A percentile compares a stretch with the other conserved stretches of the same genome.
phyloP scores from a whole-genome alignment of 2,329 filamentous ascomycete genomes.

The Apiospora rasikravindrae region DNA sequence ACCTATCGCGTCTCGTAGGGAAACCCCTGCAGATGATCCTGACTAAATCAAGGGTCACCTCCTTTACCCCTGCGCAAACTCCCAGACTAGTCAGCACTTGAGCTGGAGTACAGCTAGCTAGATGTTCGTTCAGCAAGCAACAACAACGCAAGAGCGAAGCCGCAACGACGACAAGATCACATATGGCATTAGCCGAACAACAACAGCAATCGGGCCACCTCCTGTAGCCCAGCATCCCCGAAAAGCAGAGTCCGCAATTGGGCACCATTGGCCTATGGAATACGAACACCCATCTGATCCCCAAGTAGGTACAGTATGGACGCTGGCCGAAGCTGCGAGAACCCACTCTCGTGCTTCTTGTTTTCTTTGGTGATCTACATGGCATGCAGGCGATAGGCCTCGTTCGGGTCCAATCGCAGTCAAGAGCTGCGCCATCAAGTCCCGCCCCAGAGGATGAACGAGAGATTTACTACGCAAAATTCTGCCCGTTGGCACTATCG shows the following conservation, averaged over 20 bases:
- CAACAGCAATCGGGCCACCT: not conserved
- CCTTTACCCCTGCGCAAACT: constrained; percentile 4
- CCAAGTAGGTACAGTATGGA: not conserved
- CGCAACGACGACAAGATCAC: not conserved
- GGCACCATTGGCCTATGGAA: not conserved
- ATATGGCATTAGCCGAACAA: not conserved
- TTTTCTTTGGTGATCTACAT: not conserved
- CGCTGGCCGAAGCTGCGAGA: not conserved
- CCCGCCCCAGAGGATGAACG: not conserved
- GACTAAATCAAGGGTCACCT: constrained; percentile 1
- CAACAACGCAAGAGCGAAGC: not conserved
- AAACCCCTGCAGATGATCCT: constrained; percentile 19
- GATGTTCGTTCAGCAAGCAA: not conserved
- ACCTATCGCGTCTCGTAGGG: not conserved
- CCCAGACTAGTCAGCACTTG: not conserved
- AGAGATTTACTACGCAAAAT: not conserved
- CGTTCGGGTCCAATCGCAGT: not conserved
- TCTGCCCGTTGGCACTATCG: constrained; percentile 12
- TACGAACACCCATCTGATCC: not conserved
- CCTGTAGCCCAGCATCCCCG: not conserved
- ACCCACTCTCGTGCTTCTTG: not conserved
- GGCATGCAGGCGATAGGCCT: constrained; percentile 2
- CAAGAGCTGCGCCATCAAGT: not conserved
- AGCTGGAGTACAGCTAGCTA: not conserved
- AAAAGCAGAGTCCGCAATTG: not conserved